Conservation (phyloP, 2,329 filamentous ascomycete genomes). For the Botryosphaeria dothidea region DNA sequence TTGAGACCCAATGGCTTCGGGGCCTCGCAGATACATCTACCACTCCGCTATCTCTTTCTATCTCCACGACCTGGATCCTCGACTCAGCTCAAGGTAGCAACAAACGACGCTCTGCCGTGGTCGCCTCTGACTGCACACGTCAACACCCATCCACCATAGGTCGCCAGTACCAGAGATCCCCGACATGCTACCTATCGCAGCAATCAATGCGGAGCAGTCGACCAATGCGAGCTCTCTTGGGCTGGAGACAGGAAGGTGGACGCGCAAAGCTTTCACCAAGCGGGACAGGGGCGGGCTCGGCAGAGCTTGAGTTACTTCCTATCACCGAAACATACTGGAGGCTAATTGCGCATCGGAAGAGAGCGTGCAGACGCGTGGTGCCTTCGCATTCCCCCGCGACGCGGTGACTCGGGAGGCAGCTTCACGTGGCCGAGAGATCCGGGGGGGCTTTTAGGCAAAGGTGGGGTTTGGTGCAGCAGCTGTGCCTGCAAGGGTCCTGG, state of each 20-base stretch:
- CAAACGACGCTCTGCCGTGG: background rate
- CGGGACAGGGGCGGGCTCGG: background rate
- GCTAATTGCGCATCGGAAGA: background rate
- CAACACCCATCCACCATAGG: background rate
- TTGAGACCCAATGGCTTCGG: background rate
- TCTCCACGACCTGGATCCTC: background rate
- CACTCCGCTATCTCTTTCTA: background rate
- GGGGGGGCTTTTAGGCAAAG: background rate
- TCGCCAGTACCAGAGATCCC: background rate
- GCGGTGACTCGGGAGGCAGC: background rate
- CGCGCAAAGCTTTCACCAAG: constrained; percentile 13
- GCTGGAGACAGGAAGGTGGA: background rate
- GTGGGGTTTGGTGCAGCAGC: background rate
- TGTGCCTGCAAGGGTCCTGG: constrained; percentile 2
- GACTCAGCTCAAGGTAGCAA: background rate
- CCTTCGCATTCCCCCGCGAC: constrained; percentile 1
- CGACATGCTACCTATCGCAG: background rate
- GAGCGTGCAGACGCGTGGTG: background rate
- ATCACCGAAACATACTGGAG: background rate
- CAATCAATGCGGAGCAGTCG: background rate
- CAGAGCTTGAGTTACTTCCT: constrained; percentile 6
- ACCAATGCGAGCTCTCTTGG: background rate
- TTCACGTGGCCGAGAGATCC: constrained; percentile 1
- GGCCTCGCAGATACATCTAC: background rate
- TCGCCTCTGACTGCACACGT: background rate